Conservation (phyloP, 345 rosid species). For the Sisymbrium irio region DNA sequence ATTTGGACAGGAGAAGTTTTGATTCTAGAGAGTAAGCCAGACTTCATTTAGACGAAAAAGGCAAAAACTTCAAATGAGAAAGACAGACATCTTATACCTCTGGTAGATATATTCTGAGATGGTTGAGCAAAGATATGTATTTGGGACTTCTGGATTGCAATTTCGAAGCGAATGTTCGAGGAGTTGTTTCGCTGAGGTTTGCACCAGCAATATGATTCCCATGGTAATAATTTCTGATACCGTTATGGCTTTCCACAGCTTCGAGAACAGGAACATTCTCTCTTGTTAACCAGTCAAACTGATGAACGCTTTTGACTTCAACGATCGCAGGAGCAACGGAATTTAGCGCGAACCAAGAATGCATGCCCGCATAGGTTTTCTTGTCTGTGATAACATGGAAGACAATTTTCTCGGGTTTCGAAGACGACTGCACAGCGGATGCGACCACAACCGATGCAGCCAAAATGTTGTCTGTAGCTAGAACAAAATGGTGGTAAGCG, state of each 20-base stretch:
- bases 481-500: slow-evolving; percentile 78
- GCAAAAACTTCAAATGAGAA: background rate
- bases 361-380: slow-evolving; percentile 99
- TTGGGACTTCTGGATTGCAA: slow-evolving; percentile 98
- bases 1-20: background rate
- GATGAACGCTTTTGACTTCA: slow-evolving; percentile 97
- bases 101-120: slow-evolving; percentile 92
- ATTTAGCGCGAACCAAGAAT: slow-evolving; percentile 98
- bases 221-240: slow-evolving; percentile 86
- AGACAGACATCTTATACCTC: slow-evolving; percentile 56
- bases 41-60: background rate
- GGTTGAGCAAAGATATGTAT: slow-evolving; percentile 98
- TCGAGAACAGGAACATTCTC: slow-evolving; percentile 99
- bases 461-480: slow-evolving; percentile 93
- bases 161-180: slow-evolving; percentile 86
- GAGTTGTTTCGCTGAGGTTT: slow-evolving; percentile 79
- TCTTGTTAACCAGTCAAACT: slow-evolving; percentile 96
- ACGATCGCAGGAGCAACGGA: slow-evolving; percentile 79
- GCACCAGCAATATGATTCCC: slow-evolving; percentile 92
- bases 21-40: background rate
- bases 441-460: slow-evolving; percentile 98
- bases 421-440: slow-evolving; percentile 81
- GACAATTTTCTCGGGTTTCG: slow-evolving; percentile 83
- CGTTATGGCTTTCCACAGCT: slow-evolving; percentile 83
- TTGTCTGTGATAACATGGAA: slow-evolving; percentile 98